Base-by-base conservation (phyloP, 73 alveolate species). In the Paramecium bursaria region DNA sequence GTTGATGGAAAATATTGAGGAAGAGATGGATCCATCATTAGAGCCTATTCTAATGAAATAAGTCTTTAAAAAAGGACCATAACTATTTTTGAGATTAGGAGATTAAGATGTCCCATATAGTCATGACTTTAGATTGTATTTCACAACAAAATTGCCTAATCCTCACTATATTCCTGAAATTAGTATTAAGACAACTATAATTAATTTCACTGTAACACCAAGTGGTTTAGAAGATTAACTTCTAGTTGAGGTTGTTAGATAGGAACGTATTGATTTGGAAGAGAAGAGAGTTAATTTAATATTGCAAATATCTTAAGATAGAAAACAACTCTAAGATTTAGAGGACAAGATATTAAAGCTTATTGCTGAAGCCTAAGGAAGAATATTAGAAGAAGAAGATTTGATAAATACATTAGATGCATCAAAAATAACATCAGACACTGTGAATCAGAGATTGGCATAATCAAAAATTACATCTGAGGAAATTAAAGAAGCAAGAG, bases 81-180 rank as follows among this genome's bases (percentile, higher is more conserved):
- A 96, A 79, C 55, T 53, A 82, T 74, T 92, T 67, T 86, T 98
- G 67, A 90, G 98, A 13, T 92, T 98, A 80, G 99, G 99, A 2
- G 99, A 97, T 74, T 88, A 93, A 47, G 98, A 96, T 46, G 95
- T 98, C 74, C 99, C 99, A 22, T 98, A 96, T 90, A 86, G 93
- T 48, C 75, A 90, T 26, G 99, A 97, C 23, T 98, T 98, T 92
- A 96, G 94, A 73, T 96, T 98, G 91, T 97, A 91, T 75, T 93
- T 98, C 91, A 98, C 99, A 26, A 94, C 99, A 17, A 98, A 98
- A 91, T 92, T 97, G 90, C 97, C 99, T n/a, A 98, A 98, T 80
- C 99, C 99, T 21, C 99, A 97, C 88, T 98, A 98, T 77, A 89
- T 98, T 52, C 99, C 99, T 15, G 99, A 98, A 92, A 97, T 98